A percentile compares a stretch with the other conserved stretches of the same genome.
Evolutionary conservation across 2,329 filamentous ascomycete species (phyloP).

Genomic region (Chaetomium strumarium): DNA sequence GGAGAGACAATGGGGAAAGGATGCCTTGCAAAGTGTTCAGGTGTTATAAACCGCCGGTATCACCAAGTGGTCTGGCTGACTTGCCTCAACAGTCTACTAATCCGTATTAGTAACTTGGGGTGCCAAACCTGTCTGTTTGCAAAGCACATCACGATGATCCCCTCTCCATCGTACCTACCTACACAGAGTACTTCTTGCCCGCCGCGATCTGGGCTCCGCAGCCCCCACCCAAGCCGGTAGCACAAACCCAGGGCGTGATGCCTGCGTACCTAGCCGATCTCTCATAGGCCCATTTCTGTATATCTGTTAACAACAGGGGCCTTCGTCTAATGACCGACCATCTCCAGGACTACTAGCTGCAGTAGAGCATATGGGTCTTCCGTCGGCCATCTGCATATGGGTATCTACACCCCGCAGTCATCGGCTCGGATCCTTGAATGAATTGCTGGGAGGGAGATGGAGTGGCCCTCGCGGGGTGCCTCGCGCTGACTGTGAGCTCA

Average conservation of each 20-base stretch:
- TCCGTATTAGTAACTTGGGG: too few species aligned
- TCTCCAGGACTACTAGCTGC: not conserved
- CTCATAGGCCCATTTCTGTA: not conserved
- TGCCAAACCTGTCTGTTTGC: slow-evolving; percentile 4
- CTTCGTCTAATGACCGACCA: not conserved
- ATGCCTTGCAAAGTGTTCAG: slow-evolving; percentile 1
- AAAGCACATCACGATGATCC: not conserved
- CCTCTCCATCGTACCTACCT: too few species aligned
- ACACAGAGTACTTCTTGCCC: too few species aligned
- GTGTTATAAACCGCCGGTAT: slow-evolving; percentile 14
- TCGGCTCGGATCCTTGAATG: not conserved
- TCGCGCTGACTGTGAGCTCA: too few species aligned
- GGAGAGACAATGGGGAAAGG: not conserved
- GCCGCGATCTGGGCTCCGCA: not conserved
- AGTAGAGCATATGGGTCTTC: not conserved
- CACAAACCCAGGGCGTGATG: not conserved
- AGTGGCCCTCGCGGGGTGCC: not conserved
- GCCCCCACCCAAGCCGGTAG: not conserved
- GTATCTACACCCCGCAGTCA: not conserved
- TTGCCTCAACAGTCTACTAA: too few species aligned
- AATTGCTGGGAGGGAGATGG: not conserved
- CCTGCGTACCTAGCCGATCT: not conserved
- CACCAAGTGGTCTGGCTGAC: not conserved
- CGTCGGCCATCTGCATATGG: not conserved
- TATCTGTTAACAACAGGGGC: not conserved